These are phyloP conservation scores for Dothistroma septosporum DNA, from an alignment of 2,329 filamentous ascomycete species.

Conservation along the genomic window DNA sequence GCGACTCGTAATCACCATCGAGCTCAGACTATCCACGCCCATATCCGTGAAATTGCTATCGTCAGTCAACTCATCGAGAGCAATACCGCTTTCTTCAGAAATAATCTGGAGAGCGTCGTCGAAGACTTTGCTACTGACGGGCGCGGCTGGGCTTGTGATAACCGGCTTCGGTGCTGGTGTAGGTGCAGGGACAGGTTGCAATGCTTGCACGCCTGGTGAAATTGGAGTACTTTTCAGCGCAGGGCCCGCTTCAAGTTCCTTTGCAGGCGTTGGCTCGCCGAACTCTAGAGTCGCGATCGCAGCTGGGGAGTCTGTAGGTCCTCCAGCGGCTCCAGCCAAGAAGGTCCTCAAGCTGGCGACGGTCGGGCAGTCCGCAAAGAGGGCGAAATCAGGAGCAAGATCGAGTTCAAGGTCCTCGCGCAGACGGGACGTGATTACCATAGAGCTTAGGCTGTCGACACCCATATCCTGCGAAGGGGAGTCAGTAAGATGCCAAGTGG, in stretches of 20 bases:
- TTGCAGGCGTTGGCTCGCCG: not conserved
- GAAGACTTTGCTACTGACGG: not conserved
- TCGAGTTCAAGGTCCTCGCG: conserved; percentile 27
- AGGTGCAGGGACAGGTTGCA: not conserved
- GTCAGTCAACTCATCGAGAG: conserved; percentile 28
- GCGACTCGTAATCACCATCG: conserved; percentile 23
- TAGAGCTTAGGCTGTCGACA: conserved; percentile 29
- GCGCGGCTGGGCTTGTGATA: not conserved
- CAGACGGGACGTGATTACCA: conserved; percentile 26
- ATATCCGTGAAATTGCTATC: conserved; percentile 26
- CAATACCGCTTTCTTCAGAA: conserved; percentile 31
- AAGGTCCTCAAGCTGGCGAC: not conserved
- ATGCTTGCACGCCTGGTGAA: not conserved
- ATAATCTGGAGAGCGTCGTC: conserved; percentile 22
- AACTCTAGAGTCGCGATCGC: not conserved
- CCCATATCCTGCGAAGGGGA: conserved; percentile 21
- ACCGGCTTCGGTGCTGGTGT: not conserved
- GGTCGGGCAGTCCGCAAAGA: conserved; percentile 4
- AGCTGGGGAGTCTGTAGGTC: not conserved
- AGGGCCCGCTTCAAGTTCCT: not conserved
- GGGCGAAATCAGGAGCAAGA: not conserved
- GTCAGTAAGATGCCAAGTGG: not conserved
- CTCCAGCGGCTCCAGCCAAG: not conserved
- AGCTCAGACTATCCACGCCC: conserved; percentile 31
- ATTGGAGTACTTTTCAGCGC: not conserved